Evolutionary conservation across 192 early-diverging fungal species (phyloP).

Genomic region (Spizellomyces sp.): DNA sequence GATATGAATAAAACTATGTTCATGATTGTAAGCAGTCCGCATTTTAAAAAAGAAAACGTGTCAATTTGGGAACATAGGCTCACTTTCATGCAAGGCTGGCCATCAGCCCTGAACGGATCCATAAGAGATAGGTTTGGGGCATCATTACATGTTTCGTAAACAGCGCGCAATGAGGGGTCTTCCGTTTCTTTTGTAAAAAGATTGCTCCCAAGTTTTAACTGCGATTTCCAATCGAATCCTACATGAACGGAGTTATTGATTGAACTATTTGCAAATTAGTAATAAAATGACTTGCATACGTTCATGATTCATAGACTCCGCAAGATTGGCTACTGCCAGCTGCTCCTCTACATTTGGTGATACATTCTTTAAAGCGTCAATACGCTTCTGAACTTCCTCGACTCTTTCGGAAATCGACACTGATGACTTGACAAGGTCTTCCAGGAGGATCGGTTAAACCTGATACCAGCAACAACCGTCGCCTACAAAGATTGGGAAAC

Average conservation of each 20-base stretch:
- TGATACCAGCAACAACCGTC: too few species aligned
- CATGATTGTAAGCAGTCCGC: background rate
- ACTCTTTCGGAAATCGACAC: constrained; percentile 2
- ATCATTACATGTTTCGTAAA: constrained; percentile 35
- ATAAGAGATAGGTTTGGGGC: constrained; percentile 41
- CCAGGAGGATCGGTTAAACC: background rate
- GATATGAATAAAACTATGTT: constrained; percentile 49
- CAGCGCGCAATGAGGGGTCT: constrained; percentile 20
- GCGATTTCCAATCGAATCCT: constrained; percentile 34
- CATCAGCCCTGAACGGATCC: constrained; percentile 47
- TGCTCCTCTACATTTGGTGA: constrained; percentile 23
- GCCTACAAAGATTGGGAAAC: background rate
- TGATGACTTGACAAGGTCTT: constrained; percentile 16
- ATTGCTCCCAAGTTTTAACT: constrained; percentile 21
- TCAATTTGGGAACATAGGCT: background rate
- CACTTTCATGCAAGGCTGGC: constrained; percentile 39
- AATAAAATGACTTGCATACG: background rate
- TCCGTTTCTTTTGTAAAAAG: constrained; percentile 41
- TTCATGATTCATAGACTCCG: constrained; percentile 21
- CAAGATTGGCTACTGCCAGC: constrained; percentile 6
- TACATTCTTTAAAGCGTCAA: constrained; percentile 16
- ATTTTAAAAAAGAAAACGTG: background rate
- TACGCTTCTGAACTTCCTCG: background rate
- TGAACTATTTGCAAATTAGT: too few species aligned
- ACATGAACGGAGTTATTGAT: background rate